Percentiles rank a stretch among this genome's conserved stretches.
These are phyloP conservation scores for Xylariaceae sp. DNA, from an alignment of 2,329 filamentous ascomycete genomes.

Conservation along the genomic window DNA sequence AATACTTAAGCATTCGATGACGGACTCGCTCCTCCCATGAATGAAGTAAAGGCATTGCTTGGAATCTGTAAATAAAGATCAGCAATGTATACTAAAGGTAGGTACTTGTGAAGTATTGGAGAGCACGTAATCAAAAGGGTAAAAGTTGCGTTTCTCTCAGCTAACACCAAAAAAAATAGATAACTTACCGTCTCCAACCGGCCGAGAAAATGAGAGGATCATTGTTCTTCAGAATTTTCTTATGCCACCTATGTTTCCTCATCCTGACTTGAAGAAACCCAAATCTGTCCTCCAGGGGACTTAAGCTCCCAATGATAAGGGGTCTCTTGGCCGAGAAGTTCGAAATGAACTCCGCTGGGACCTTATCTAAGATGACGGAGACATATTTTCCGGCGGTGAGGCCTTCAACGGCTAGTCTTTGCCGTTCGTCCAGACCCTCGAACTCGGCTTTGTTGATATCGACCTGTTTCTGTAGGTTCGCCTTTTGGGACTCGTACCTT, in stretches of 20 bases:
- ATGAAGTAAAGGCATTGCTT: constrained; percentile 32
- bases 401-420: constrained; percentile 85
- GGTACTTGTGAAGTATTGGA: constrained; percentile 63
- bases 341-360: constrained; percentile 87
- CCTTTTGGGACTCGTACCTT: constrained; percentile 69
- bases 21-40: constrained; percentile 66
- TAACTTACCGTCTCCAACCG: constrained; percentile 85
- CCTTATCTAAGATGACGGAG: constrained; percentile 85
- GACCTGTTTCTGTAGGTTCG: constrained; percentile 90
- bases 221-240: constrained; percentile 98
- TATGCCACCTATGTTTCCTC: constrained; percentile 98
- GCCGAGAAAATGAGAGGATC: constrained; percentile 97
- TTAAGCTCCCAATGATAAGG: constrained; percentile 88
- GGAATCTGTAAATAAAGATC: constrained; percentile 22
- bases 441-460: constrained; percentile 97
- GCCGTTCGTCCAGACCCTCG: constrained; percentile 82
- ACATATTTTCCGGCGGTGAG: constrained; percentile 92
- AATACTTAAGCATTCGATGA: constrained; percentile 99
- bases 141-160: background rate
- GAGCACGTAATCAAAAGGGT: background rate
- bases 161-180: background rate
- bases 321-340: constrained; percentile 84
- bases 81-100: background rate
- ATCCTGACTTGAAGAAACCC: constrained; percentile 95
- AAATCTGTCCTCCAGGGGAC: constrained; percentile 92